Base-by-base conservation (phyloP, 768 basidiomycete genomes). In the Boletus rex-veris region DNA sequence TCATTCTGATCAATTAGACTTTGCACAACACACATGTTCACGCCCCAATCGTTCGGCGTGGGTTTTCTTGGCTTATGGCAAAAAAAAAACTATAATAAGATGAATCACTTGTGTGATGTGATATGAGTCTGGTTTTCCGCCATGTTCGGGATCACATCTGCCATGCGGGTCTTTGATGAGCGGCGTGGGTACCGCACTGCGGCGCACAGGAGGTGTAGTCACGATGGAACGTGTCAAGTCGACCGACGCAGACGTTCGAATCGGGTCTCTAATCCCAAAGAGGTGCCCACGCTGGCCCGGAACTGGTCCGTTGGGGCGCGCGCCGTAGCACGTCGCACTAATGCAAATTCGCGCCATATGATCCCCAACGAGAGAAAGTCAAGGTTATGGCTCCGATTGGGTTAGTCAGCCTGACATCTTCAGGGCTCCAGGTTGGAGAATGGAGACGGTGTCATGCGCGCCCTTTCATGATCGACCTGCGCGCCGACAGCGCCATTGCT, bases 381-480 rank as follows among this genome's bases (percentile, higher is more conserved):
- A 53, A 49, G 52, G 45, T 62, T 58, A 35, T 43, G 14, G 39
- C 28, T 59, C 57, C 45, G 50, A 57, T 40, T 11, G 38, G 39
- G 12, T 33, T 15, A 26, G 46, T 37, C 15, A 21, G 36, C 43
- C 26, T n/a, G 30, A 50, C 28, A 4, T 44, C 36, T 24, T 43
- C 49, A 44, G 49, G 57, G 31, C 18, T 31, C 26, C 8, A 26
- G 1, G 26, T 14, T 30, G 36, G 37, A 53, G n/a, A 65, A 67
- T 65, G 64, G 59, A 65, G 59, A 26, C 26, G 16, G 33, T 14
- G 49, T 53, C 56, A 50, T 24, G 26, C 24, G 50, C 52, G 7
- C 45, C 48, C 45, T 24, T 60, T 65, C 64, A 66, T 64, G 64
- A 64, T 61, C 64, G 64, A 61, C 56, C 52, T 33, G 48, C 30